Conservation (phyloP, 805 yeast genomes). For the Isabelozyma rhagii region DNA sequence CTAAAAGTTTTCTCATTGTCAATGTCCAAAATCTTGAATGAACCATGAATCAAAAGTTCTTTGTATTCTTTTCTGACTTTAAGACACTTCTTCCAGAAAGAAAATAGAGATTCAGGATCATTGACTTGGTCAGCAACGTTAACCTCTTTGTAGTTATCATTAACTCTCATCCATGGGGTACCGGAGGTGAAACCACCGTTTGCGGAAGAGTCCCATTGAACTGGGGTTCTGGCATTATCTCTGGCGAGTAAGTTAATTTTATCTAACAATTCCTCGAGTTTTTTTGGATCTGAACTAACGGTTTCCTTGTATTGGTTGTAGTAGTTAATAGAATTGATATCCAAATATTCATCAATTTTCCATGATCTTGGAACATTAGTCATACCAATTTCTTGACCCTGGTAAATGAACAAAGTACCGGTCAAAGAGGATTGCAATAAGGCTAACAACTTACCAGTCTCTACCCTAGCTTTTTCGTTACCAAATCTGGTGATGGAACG, state of each 20-base stretch:
- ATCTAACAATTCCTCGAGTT: slow-evolving; percentile 26
- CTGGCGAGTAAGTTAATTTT: slow-evolving; percentile 40
- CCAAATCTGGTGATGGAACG: slow-evolving; percentile 53
- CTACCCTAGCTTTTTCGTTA: slow-evolving; percentile 32
- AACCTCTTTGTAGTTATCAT: slow-evolving; percentile 47
- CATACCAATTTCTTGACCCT: slow-evolving; percentile 62
- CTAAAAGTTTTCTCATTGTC: slow-evolving; percentile 41
- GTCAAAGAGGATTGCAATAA: slow-evolving; percentile 44
- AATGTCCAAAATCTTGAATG: slow-evolving; percentile 41
- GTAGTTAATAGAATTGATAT: slow-evolving; percentile 45
- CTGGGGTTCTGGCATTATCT: slow-evolving; percentile 55
- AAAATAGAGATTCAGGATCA: slow-evolving; percentile 44
- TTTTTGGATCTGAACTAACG: slow-evolving; percentile 21
- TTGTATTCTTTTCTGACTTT: slow-evolving; percentile 41
- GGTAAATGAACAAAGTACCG: slow-evolving; percentile 56
- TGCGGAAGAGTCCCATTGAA: slow-evolving; percentile 47
- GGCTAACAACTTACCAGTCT: slow-evolving; percentile 49
- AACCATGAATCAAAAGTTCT: slow-evolving; percentile 46
- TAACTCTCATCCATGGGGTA: slow-evolving; percentile 53
- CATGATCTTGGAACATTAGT: slow-evolving; percentile 45
- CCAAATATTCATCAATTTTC: slow-evolving; percentile 49
- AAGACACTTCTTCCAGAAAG: slow-evolving; percentile 45
- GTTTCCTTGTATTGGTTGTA: slow-evolving; percentile 28
- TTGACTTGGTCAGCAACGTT: slow-evolving; percentile 45
- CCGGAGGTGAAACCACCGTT: slow-evolving; percentile 48